Conservation (phyloP, 2,329 filamentous ascomycete species). For the Fusarium nisikadoi region DNA sequence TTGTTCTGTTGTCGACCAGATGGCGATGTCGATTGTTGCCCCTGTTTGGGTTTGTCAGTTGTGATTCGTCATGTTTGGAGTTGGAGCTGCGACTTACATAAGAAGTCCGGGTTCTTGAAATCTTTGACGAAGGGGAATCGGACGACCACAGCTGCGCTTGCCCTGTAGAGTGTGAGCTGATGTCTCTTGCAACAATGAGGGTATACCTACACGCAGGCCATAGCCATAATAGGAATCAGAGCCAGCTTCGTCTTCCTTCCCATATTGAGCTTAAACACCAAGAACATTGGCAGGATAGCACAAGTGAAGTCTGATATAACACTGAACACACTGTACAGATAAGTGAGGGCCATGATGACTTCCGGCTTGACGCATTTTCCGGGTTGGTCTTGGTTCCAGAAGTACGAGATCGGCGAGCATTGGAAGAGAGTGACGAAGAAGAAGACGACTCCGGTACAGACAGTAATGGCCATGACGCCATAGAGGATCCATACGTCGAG, state of each 20-base stretch:
- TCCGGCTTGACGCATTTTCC: conserved; percentile 53
- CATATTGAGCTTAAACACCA: conserved; percentile 68
- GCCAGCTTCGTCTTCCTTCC: conserved; percentile 61
- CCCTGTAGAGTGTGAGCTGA: conserved; percentile 46
- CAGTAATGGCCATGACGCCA: conserved; percentile 48
- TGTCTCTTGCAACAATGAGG: neutral
- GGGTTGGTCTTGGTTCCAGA: conserved; percentile 51
- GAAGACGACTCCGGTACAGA: conserved; percentile 52
- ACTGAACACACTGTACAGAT: conserved; percentile 61
- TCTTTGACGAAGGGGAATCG: conserved; percentile 53
- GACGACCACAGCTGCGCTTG: conserved; percentile 57
- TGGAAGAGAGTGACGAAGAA: conserved; percentile 56
- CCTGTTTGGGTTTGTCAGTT: conserved; percentile 34
- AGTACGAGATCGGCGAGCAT: conserved; percentile 53
- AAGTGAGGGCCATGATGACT: conserved; percentile 62
- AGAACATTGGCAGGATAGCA: conserved; percentile 62
- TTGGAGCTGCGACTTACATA: conserved; percentile 49
- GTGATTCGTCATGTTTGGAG: neutral
- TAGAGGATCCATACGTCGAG: conserved; percentile 52
- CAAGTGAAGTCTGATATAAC: conserved; percentile 63
- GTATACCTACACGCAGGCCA: conserved; percentile 62
- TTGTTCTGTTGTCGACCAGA: conserved; percentile 61
- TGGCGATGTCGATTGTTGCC: conserved; percentile 56
- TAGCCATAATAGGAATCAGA: conserved; percentile 62
- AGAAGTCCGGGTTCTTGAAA: conserved; percentile 55